Base-by-base conservation (phyloP, 2,329 filamentous ascomycete species). In the Epichloe uncinata region DNA sequence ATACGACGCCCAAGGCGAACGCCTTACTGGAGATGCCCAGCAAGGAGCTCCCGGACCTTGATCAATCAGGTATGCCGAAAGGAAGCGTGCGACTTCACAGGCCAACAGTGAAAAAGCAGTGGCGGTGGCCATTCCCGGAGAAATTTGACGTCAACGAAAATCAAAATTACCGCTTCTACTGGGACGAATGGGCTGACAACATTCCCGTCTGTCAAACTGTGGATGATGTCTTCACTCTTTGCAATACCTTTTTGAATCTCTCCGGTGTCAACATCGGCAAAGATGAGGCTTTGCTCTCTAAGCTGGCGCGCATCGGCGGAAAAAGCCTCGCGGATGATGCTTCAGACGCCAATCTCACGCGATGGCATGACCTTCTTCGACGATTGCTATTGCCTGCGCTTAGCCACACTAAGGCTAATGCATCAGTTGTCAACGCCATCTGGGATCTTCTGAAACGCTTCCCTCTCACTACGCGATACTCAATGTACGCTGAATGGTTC, bases 181-280 rank as follows among this genome's bases (percentile, higher is more conserved):
- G 93, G 82, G 89, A 95, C 52, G 93, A 97, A 58, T 98, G 93
- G 93, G 77, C 82, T 2, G 91, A 97, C 66, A 95, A 93, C 55
- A 76, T 98, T 43, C 94, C 93, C 0, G 71, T 95, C 18, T 98
- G 93, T 61, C 90, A 95, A 63, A 85, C 75, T 2, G 81, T 95
- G 5, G 88, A 96, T 54, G 93, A 98, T 61, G 77, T 98, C 13
- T 93, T 97, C 64, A 82, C 84, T 2, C 77, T 96, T 0, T 94
- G 89, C 65, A 79, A 81, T 51, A 90, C 88, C 1, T 76, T 98
- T 72, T 72, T 96, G 43, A 94, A 93, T 56, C 71, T 91, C 22
- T 85, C 90, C 0, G 91, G 93, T 2, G 82, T 94, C 54, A 89
- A 88, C 61, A 91, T 97, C 55, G 93, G 93, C 44, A 84, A 85